Percentiles rank a stretch among this genome's conserved stretches.
phyloP scores from a whole-genome alignment of 371 early-diverging fungal species.

The Mortierella sp. region DNA sequence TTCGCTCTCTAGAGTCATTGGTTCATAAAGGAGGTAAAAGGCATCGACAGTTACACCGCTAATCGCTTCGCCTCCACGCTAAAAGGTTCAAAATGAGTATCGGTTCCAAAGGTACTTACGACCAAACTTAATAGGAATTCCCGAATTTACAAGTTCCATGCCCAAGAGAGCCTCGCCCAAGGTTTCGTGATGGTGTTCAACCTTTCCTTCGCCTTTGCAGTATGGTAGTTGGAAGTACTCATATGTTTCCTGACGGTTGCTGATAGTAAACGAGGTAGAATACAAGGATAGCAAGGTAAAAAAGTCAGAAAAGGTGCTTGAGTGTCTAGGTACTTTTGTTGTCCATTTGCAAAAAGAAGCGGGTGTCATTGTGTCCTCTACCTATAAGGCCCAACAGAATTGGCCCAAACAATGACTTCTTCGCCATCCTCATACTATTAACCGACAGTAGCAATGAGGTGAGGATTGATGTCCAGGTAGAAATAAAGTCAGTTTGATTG shows the following conservation, averaged over 20 bases:
- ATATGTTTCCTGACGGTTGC: conserved; percentile 83
- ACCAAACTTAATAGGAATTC: conserved; percentile 72
- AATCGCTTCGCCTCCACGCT: too few species aligned
- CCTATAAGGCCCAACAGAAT: conserved; percentile 76
- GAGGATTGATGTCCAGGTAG: background rate
- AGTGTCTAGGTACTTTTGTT: background rate
- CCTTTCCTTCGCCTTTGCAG: conserved; percentile 68
- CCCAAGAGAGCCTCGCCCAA: conserved; percentile 86
- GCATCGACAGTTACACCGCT: too few species aligned
- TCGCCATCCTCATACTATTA: conserved; percentile 63
- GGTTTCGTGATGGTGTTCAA: conserved; percentile 80
- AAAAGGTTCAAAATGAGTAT: too few species aligned
- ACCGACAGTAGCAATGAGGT: background rate
- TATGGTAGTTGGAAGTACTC: conserved; percentile 81
- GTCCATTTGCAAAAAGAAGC: background rate
- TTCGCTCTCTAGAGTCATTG: conserved; percentile 14
- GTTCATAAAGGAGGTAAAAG: too few species aligned
- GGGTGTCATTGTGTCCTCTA: background rate
- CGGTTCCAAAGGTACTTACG: conserved; percentile 38
- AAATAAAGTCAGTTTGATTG: background rate
- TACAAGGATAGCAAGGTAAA: background rate
- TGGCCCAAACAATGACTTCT: conserved; percentile 76
- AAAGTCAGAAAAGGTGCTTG: background rate
- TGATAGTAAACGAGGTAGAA: background rate
- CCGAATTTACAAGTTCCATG: conserved; percentile 78